Percentiles rank a stretch among this genome's conserved stretches.
Conservation (phyloP, 1,284 basidiomycete genomes). For the Pseudozyma hubeiensis region DNA sequence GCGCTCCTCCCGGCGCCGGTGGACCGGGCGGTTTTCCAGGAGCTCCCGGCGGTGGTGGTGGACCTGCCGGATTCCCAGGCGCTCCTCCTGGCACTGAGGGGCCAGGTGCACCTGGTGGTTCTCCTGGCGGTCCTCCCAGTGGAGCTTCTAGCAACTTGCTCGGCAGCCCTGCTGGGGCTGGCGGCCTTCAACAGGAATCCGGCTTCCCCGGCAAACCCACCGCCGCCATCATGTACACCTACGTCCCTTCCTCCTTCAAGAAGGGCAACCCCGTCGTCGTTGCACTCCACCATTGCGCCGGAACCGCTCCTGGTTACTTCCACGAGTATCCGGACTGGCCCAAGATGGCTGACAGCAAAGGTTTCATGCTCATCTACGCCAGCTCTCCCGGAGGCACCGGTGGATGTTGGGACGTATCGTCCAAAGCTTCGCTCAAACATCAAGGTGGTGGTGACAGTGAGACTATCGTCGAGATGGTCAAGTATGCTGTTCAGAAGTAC, state of each 20-base stretch:
- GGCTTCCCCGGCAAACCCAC: constrained; percentile 22
- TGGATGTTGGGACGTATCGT: constrained; percentile 27
- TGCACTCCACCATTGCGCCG: constrained; percentile 32
- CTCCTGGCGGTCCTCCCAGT: constrained; percentile 1
- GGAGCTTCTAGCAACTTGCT: neutral
- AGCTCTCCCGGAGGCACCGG: constrained; percentile 11
- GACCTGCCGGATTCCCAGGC: neutral
- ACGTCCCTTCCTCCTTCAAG: constrained; percentile 33
- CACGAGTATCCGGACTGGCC: constrained; percentile 20
- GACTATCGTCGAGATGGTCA: constrained; percentile 28
- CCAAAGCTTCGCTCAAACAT: constrained; percentile 15
- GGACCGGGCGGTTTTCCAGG: neutral
- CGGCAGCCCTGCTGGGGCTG: neutral
- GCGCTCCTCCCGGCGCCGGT: neutral
- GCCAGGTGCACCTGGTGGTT: neutral
- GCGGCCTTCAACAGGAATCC: constrained; percentile 15
- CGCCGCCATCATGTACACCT: constrained; percentile 24
- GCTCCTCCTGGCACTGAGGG: neutral
- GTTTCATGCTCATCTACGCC: constrained; percentile 29
- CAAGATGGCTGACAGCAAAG: constrained; percentile 24
- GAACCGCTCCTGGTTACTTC: constrained; percentile 18
- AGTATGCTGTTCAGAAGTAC: constrained; percentile 20
- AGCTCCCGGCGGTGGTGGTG: neutral
- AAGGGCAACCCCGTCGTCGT: constrained; percentile 30
- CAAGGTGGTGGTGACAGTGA: constrained; percentile 26